Conservation (phyloP, 352 stramenopile genomes). For the Hyaloperonospora brassicae region DNA sequence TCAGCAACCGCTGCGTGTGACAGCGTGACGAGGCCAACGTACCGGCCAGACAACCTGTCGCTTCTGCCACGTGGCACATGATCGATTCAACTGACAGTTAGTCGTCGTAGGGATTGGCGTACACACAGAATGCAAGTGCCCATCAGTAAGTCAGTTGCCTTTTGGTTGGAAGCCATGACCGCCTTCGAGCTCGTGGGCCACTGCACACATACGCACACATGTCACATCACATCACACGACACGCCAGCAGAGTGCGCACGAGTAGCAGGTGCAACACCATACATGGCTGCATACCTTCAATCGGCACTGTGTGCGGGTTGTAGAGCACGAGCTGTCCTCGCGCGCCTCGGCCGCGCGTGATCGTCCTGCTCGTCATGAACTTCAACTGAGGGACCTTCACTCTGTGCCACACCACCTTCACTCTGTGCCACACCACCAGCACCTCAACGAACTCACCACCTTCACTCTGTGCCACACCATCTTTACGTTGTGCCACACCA, state of each 20-base stretch:
- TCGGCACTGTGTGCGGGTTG: slow-evolving; percentile 43
- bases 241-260: slow-evolving; percentile 1
- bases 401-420: slow-evolving; percentile 19
- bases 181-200: slow-evolving; percentile 41
- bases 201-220: slow-evolving; percentile 12
- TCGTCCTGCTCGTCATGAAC: slow-evolving; percentile 25
- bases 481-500: slow-evolving; percentile 24
- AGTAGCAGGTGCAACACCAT: background rate
- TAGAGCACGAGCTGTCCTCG: slow-evolving; percentile 46
- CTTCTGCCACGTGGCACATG: slow-evolving; percentile 20
- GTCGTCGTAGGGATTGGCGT: background rate
- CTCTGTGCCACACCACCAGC: slow-evolving; percentile 1
- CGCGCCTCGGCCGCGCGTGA: slow-evolving; percentile 37
- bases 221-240: too few relatives aligned
- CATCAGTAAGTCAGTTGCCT: slow-evolving; percentile 14
- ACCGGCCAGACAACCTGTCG: slow-evolving; percentile 49
- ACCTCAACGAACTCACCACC: background rate
- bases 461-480: slow-evolving; percentile 28
- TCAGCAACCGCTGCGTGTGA: background rate
- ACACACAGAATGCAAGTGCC: background rate
- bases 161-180: slow-evolving; percentile 51
- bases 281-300: slow-evolving; percentile 25
- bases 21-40: background rate
- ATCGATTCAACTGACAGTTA: background rate
- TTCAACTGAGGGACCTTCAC: slow-evolving; percentile 34